Evolutionary conservation across 2,329 filamentous ascomycete genomes (phyloP), one percentile per base, ranked within the genome.

Genomic region (Trichoderma aggressivum): DNA sequence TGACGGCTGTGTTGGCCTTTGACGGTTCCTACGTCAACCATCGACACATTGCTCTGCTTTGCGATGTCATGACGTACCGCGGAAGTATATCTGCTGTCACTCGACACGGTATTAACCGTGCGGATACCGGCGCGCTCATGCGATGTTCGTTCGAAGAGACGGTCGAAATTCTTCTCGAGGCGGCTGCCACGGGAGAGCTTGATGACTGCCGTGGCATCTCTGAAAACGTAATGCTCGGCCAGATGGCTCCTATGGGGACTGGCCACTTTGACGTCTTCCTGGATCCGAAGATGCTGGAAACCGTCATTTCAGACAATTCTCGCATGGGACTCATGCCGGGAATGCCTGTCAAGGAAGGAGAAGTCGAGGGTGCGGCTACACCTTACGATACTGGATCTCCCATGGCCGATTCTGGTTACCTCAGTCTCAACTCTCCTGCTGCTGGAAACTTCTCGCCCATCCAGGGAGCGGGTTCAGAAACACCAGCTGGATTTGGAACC

Each of bases 11-110:
- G 79, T 84, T 99, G 84, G 94, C 96, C 30, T 99, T 99, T 80
- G 96, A 98, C 80, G 97, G 97, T 88, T 98, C 96, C 16, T 99
- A 99, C 81, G 96, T 99, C 87, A 99, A 99, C 81, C 94, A 98
- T 84, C 94, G 96, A 78, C 96, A 99, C 85, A 90, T 99, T 85
- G 93, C 94, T 61, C 89, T 99, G 43, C 87, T 99, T 67, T 94
- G 97, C 74, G 96, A 99, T 83, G 94, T 99, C 74, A 99, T 99
- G 96, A 98, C 94, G 32, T 94, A 97, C 77, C 90, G 96, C 77
- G 96, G 96, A 75, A 91, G 92, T 77, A 91, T 99, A 78, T 97
- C 97, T 81, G 95, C 96, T 16, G 95, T 99, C 74, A 99, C 96
- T 70, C 93, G 96, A 82, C 96, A 99, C 80, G 96, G 96, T 84